Conservation (phyloP, 495 filamentous ascomycete genomes). For the Talaromyces ruber region DNA sequence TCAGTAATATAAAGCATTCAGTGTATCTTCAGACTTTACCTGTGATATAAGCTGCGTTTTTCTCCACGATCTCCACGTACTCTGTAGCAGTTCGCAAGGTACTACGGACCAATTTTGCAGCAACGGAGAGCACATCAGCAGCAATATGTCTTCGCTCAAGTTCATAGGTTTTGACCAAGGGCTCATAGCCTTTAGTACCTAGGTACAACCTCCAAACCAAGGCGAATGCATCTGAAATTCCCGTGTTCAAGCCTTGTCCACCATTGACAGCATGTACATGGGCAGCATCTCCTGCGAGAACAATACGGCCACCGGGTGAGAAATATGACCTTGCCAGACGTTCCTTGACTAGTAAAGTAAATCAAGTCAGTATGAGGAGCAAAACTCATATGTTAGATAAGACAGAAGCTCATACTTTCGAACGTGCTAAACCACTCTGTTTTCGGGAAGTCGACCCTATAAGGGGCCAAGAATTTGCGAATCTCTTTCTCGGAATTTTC, state of each 20-base stretch:
- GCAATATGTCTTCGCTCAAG: conserved; percentile 39
- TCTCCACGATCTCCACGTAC: background rate
- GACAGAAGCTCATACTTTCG: background rate
- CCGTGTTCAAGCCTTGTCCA: conserved; percentile 43
- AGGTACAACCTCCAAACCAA: conserved; percentile 44
- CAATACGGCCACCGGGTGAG: background rate
- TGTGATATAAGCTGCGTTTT: conserved; percentile 1
- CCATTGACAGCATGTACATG: conserved; percentile 12
- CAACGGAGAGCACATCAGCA: background rate
- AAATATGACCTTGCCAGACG: background rate
- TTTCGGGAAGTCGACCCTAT: background rate
- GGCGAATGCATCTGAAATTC: conserved; percentile 40
- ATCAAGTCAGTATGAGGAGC: background rate
- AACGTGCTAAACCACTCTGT: conserved; percentile 3
- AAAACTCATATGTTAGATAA: background rate
- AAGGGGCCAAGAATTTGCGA: background rate
- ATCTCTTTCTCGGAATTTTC: background rate
- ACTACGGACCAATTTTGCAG: background rate
- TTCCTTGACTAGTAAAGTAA: background rate
- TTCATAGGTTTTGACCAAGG: conserved; percentile 50
- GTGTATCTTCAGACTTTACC: background rate
- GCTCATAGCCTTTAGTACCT: conserved; percentile 37
- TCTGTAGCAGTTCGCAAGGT: background rate
- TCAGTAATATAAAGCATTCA: background rate
- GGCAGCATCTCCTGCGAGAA: background rate